A percentile compares a stretch with the other conserved stretches of the same genome.
phyloP scores from a whole-genome alignment of 1,284 basidiomycete species.

The Cutaneotrichosporon sp. region DNA sequence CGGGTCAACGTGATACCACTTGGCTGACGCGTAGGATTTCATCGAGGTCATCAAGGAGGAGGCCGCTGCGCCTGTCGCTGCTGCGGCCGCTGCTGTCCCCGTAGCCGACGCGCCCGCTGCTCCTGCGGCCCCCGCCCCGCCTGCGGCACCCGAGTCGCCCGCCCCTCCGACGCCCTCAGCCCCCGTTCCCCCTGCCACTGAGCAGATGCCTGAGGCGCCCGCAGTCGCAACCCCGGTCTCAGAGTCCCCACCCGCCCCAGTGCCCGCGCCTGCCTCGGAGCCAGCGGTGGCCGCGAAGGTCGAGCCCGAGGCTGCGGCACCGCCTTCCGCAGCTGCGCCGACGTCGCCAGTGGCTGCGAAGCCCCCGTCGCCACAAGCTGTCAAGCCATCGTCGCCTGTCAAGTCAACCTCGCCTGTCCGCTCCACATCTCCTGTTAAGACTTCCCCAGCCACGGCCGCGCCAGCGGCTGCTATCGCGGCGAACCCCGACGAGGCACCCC shows the following conservation, averaged over 20 bases:
- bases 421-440: constrained; percentile 2
- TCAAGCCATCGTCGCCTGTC: neutral
- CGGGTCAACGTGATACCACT: neutral
- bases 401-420: neutral
- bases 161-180: neutral
- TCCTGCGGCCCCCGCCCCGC: neutral
- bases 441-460: neutral
- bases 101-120: neutral
- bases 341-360: neutral
- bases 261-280: neutral
- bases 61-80: constrained; percentile 47
- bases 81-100: constrained; percentile 24
- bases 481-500: constrained; percentile 27
- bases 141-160: neutral
- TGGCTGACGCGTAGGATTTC: constrained; percentile 42
- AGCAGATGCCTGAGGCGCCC: neutral
- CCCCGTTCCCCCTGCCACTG: neutral
- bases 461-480: constrained; percentile 11
- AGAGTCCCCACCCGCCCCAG: neutral
- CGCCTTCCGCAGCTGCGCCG: constrained; percentile 3
- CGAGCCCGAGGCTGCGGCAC: neutral
- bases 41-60: constrained; percentile 25
- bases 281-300: neutral
- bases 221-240: neutral
- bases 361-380: neutral